Evolutionary conservation across 768 basidiomycete genomes (phyloP), one percentile per base, ranked within the genome.

Genomic region (Obba rivulosa): DNA sequence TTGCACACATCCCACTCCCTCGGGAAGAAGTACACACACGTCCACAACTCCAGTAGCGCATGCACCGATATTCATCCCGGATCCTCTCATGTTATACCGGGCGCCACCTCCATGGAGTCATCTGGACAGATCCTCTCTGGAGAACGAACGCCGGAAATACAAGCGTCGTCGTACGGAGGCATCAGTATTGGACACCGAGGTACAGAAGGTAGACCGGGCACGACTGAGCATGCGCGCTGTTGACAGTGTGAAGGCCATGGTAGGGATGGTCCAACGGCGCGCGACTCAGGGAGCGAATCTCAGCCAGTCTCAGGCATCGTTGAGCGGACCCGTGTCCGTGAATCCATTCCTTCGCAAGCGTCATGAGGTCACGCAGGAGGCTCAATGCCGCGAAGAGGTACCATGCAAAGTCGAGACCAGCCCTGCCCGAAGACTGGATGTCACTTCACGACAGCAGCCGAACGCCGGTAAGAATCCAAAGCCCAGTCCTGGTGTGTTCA

Each of bases 71-170:
- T 31, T 31, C 28, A 31, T 31, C 28, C 28, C 7, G 13, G 49
- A 46, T 20, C 49, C 45, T 5, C 43, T 55, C 13, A 57, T 51
- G 54, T 52, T 62, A 22, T 62, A 44, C 47, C 56, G 61, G 1
- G 23, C 48, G 1, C 59, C 61, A 4, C 61, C 59, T 11, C 53
- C 61, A 14, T 62, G 59, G 57, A 41, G 36, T 16, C 22, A 39
- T 1, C 55, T 62, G 1, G 48, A 45, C 10, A 38, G 28, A 7
- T 43, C 45, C 3, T 49, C 41, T 5, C 28, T 45, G 0, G 11
- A 42, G 20, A 50, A 46, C 24, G 31, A 22, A 16, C 24, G 8
- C 18, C 25, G 3, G 3, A 2, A 21, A 23, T 5, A 18, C 8
- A 8, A n/a, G 34, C 25, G 35, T 4, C 17, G 13, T 18, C 28